Evolutionary conservation across 495 filamentous ascomycete species (phyloP), one percentile per base, ranked within the genome.

Genomic region (Penicillium malachiteum): DNA sequence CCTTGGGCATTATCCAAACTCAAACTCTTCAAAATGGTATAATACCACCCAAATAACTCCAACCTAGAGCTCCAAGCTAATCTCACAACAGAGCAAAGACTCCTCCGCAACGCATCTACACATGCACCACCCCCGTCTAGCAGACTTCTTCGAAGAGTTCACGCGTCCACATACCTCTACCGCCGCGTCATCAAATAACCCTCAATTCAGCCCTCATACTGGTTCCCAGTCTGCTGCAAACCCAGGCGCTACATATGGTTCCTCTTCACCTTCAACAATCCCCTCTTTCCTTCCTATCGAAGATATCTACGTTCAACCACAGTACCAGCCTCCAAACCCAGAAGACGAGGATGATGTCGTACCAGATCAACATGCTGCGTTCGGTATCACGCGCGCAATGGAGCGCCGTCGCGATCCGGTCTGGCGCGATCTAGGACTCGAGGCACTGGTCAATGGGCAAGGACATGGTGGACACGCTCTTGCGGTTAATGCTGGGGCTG

Each of bases 331-430:
- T 1, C 79, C 92, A 45, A 97, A 97, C 71, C 94, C 94, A 0
- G 94, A 97, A 73, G 94, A 98, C 68, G 94, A 98, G 73, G 94
- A 98, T 63, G 94, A 97, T 59, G 89, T 98, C 4, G 92, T 98
- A 10, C 94, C 94, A 0, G 92, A 97, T 64, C 92, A 96, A 77
- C 94, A 98, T 71, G 92, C 94, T 1, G 94, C 94, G 6, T 98
- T 96, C 73, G 94, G 94, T 2, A 97, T 98, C 63, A 82, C 87
- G 62, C 83, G 92, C 61, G 94, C 93, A 0, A 96, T 74, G 76
- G 71, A 76, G 46, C 68, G 70, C 48, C 73, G 71, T 59, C 75
- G 79, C 49, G 91, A 92, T 73, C 75, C 84, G 3, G 84, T 86
- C 4, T 97, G 93, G 94, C 86, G 88, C 64, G 94, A 97, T 75